phyloP scores from a whole-genome alignment of 768 basidiomycete species.

The Zangia roseola region DNA sequence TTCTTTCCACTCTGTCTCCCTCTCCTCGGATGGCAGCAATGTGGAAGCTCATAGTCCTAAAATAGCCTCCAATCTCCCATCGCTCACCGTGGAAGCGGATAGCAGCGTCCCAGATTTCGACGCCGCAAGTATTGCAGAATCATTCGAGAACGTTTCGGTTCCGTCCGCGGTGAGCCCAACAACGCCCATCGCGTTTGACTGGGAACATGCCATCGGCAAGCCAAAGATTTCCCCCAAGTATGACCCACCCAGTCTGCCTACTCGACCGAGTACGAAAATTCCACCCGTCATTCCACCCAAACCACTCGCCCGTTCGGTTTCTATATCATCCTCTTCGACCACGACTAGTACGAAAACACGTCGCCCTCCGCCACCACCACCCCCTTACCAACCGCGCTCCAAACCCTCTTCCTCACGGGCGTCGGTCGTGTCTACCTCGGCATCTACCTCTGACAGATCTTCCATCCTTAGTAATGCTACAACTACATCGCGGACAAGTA shows the following conservation, averaged over 20 bases:
- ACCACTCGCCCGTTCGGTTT: conserved; percentile 32
- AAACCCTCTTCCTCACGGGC: conserved; percentile 36
- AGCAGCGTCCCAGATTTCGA: conserved; percentile 42
- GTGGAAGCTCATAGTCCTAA: conserved; percentile 16
- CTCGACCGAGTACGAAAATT: conserved; percentile 37
- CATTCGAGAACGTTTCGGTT: conserved; percentile 67
- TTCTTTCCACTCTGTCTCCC: conserved; percentile 80
- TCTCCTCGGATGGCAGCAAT: conserved; percentile 59
- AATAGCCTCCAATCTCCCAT: conserved; percentile 37
- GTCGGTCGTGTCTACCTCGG: conserved; percentile 36
- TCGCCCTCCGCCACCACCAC: conserved; percentile 39
- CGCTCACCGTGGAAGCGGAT: conserved; percentile 47
- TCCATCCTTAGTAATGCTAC: conserved; percentile 54
- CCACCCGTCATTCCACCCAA: conserved; percentile 24
- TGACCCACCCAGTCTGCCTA: conserved; percentile 48
- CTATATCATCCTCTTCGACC: conserved; percentile 37
- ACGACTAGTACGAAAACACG: conserved; percentile 38
- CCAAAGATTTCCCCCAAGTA: conserved; percentile 27
- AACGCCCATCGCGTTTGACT: conserved; percentile 46
- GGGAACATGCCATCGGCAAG: conserved; percentile 45
- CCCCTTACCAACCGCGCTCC: conserved; percentile 26
- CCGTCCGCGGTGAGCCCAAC: conserved; percentile 54
- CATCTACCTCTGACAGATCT: conserved; percentile 58
- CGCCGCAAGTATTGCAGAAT: conserved; percentile 61
- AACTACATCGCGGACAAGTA: conserved; percentile 39